Evolutionary conservation across 495 filamentous ascomycete species (phyloP), one percentile per base, ranked within the genome.

Genomic region (Penicilliopsis zonata): DNA sequence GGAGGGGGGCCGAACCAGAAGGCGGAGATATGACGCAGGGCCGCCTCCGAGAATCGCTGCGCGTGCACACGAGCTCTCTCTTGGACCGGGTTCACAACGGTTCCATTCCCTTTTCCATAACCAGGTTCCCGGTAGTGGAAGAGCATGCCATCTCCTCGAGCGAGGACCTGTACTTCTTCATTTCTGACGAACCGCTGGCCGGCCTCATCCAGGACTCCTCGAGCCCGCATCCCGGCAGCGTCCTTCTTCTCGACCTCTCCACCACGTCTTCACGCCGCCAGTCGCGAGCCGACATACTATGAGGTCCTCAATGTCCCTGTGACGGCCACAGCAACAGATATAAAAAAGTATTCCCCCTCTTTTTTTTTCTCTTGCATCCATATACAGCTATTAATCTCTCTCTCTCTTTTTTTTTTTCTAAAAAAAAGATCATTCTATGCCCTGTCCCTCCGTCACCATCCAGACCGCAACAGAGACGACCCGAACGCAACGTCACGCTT

Each of bases 381-480:
- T 23, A 6, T 23, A 6, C 21, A 23, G 21, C 21, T 6, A 6
- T 13, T 4, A 27, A 12, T 27, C 10, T 4, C 10, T 4, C 4
- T 16, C 13, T 16, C 4, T 30, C 13, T 28, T n/a, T 5, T 13
- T 5, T 34, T 30, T 13, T 18, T 10, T 19, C 41, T 50, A 18
- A 48, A 35, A 18, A 9, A 23, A 9, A 53, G 53, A 41, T 76
- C 86, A 67, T 98, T 92, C 72, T 95, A 93, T 70, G 46, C 64
- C 42, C 81, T 98, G 52, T 94, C 86, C 57, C 90, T 94, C 59
- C 55, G 62, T 31, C 81, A 94, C 73, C 90, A 98, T 64, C 90
- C 90, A 9, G 90, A 98, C 72, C 78, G 70, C 57, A 90, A 96
- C 67, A 82, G 69, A 36, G 30, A 59, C 37, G 78, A 93, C 60